Base-by-base conservation (phyloP, 2,329 filamentous ascomycete species). In the Colletotrichum paranaense region DNA sequence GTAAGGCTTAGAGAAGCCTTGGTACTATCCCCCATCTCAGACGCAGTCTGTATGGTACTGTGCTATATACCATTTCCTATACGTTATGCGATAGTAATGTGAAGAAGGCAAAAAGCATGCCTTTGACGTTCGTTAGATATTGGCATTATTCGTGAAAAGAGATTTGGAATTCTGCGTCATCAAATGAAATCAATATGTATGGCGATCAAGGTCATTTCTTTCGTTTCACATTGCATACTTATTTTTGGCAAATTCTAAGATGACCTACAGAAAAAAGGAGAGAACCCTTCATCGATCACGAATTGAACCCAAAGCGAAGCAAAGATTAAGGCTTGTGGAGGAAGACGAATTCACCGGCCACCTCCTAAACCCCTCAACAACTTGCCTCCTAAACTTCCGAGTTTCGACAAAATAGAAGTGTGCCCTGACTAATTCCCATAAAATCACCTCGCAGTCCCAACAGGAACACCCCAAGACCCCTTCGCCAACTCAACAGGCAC, bases 51-150 rank as follows among this genome's bases (percentile, higher is more conserved):
- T 73, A 70, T 56, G 55, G 53, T 70, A 65, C 19, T 70, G 55
- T 71, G 60, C 16, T 64, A 73, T 66, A 73, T 73, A 73, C 71
- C 71, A 73, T 70, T 62, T 69, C 32, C 65, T 46, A 22, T 65
- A 30, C 60, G 46, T 66, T 42, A 46, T n/a, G 62, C 26, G 24
- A 57, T 42, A 19, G 24, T 46, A 28, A 69, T 57, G 28, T 49
- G 12, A 46, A 26, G 14, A 53, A 30, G 28, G 19, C 30, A 58
- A 53, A 42, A 12, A 35, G 32, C 57, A n/a, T 30, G 59, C 24
- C 58, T 42, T 52, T 58, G 30, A 59, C 26, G 38, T 46, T 53
- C 67, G 52, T 42, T 59, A 16, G 11, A 46, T 30, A 35, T 1
- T 16, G 12, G 32, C 8, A 19, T 49, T 7, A 16, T n/a, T 19